These are phyloP conservation scores for Jaminaea rosea DNA, from an alignment of 1,284 basidiomycete species.

Conservation along the genomic window DNA sequence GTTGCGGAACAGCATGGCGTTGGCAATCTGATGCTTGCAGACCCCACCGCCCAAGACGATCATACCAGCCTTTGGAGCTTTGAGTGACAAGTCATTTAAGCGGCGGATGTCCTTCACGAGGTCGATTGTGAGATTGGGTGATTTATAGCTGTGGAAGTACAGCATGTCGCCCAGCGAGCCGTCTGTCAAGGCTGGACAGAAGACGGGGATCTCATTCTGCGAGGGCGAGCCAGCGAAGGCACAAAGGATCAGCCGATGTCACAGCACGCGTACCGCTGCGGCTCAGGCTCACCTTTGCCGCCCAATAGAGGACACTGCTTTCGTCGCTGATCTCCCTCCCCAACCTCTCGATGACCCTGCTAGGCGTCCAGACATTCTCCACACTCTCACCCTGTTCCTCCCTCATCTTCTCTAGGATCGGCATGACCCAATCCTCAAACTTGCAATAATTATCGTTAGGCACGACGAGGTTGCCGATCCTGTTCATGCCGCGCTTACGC, in stretches of 20 bases:
- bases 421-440: slow-evolving; percentile 97
- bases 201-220: slow-evolving; percentile 93
- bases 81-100: slow-evolving; percentile 81
- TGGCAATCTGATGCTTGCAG: slow-evolving; percentile 98
- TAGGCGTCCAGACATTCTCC: slow-evolving; percentile 70
- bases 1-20: slow-evolving; percentile 97
- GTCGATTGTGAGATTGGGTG: slow-evolving; percentile 76
- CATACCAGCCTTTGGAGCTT: slow-evolving; percentile 90
- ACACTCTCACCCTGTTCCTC: slow-evolving; percentile 70
- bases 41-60: slow-evolving; percentile 96
- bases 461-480: slow-evolving; percentile 94
- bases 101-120: slow-evolving; percentile 88
- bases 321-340: slow-evolving; percentile 96
- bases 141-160: slow-evolving; percentile 79
- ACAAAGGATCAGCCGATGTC: too few species aligned
- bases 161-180: slow-evolving; percentile 98
- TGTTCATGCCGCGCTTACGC: slow-evolving; percentile 77
- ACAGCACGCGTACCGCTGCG: neutral
- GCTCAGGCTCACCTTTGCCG: slow-evolving; percentile 56
- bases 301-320: slow-evolving; percentile 92
- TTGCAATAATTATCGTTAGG: slow-evolving; percentile 99
- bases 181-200: slow-evolving; percentile 95
- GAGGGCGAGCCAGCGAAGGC: neutral
- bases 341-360: slow-evolving; percentile 76
- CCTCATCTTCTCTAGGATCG: slow-evolving; percentile 85